Evolutionary conservation across 2,329 filamentous ascomycete species (phyloP).

Genomic region (Fusarium sp.): DNA sequence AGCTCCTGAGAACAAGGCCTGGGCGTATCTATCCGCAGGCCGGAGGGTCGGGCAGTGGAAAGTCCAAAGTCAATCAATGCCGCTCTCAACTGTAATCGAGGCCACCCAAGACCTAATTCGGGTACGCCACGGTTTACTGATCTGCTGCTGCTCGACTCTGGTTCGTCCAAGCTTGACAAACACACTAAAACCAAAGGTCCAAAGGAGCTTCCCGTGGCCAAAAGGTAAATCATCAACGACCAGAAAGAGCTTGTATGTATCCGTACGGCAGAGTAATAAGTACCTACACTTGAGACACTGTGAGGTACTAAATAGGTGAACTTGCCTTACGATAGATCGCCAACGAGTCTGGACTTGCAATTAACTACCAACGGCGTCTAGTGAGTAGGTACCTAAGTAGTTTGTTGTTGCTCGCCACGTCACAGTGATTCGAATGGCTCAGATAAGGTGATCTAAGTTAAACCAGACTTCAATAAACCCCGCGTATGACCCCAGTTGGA

Average conservation of each 20-base stretch:
- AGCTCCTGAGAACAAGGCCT: background rate
- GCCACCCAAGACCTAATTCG: constrained; percentile 38
- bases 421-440: constrained; percentile 21
- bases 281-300: constrained; percentile 11
- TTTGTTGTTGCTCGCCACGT: constrained; percentile 27
- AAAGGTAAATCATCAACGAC: constrained; percentile 5
- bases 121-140: constrained; percentile 22
- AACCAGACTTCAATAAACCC: constrained; percentile 19
- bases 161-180: constrained; percentile 23
- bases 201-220: constrained; percentile 35
- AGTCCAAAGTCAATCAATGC: constrained; percentile 24
- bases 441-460: constrained; percentile 14
- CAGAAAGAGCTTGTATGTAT: background rate
- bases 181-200: constrained; percentile 19
- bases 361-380: constrained; percentile 6
- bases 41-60: constrained; percentile 4
- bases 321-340: background rate
- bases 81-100: constrained; percentile 33
- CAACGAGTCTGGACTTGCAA: constrained; percentile 13
- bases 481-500: background rate
- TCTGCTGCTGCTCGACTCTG: constrained; percentile 33
- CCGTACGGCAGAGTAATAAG: background rate
- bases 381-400: background rate
- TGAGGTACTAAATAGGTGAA: background rate
- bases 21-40: constrained; percentile 11